phyloP scores from a whole-genome alignment of 2,329 filamentous ascomycete species.

The Aspergillus intermedius region DNA sequence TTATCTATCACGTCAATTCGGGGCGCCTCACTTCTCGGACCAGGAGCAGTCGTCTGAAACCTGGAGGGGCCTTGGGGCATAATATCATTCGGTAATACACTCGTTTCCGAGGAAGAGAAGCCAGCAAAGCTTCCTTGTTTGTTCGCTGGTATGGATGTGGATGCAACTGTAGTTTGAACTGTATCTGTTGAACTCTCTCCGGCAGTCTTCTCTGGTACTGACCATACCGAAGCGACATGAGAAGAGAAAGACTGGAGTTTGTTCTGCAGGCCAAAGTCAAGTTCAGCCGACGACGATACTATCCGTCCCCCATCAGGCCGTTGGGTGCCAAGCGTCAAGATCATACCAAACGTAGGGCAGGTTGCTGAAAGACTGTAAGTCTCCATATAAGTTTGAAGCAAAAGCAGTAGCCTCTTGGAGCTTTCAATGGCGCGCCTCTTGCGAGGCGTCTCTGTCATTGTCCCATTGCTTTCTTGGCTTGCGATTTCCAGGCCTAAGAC shows the following conservation, averaged over 20 bases:
- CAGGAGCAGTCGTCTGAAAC: background rate
- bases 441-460: conserved; percentile 13
- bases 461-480: conserved; percentile 16
- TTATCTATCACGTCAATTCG: conserved; percentile 6
- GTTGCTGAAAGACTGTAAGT: conserved; percentile 35
- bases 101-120: background rate
- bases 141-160: background rate
- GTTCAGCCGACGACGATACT: conserved; percentile 10
- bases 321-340: conserved; percentile 30
- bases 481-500: conserved; percentile 21
- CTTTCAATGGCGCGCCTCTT: conserved; percentile 27
- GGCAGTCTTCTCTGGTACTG: conserved; percentile 8
- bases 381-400: conserved; percentile 35
- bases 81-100: background rate
- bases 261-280: conserved; percentile 20
- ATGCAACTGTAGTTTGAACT: conserved; percentile 2
- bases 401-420: conserved; percentile 27
- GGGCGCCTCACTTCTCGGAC: conserved; percentile 1
- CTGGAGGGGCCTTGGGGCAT: conserved; percentile 1
- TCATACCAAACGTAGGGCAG: conserved; percentile 37
- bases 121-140: conserved; percentile 6
- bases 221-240: conserved; percentile 25
- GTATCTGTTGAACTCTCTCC: background rate
- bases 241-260: conserved; percentile 23
- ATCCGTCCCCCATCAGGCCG: conserved; percentile 3